Base-by-base conservation (phyloP, 2,329 filamentous ascomycete species). In the Diaporthe vexans region DNA sequence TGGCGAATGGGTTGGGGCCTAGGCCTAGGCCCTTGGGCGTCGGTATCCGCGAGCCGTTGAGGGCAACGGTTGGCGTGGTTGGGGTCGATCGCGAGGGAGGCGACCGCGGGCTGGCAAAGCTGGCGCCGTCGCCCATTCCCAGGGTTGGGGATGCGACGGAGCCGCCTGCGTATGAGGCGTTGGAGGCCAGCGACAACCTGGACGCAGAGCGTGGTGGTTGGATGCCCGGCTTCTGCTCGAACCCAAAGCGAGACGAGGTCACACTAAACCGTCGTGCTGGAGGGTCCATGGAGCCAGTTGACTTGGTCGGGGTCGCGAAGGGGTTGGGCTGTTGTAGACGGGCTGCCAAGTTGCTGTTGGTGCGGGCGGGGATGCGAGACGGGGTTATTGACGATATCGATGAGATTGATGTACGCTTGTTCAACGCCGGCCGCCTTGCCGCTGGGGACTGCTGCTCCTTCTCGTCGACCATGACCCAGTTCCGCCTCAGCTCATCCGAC, bases 391-490 rank as follows among this genome's bases (percentile, higher is more conserved):
- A 74, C 0, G 72, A 43, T 1, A 57, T 40, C 0, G 74, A 74
- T 1, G 73, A 43, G 5, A 43, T 43, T 17, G 40, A 43, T 17
- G 40, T 15, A 4, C 40, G 40, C 40, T 43, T 43, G 40, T 43
- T 43, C 40, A 76, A 57, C 11, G 75, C 46, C 6, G 76, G 69
- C n/a, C 76, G 73, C 35, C 58, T 46, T 35, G 37, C 24, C 48
- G 75, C 75, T 74, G 78, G 72, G 67, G 76, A 77, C 71, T 71
- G 71, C 59, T 72, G 63, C 5, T 51, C 57, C 11, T 78, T 77
- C 21, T 81, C 81, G 6, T 85, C 85, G 35, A 95, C 90, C 76
- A 95, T 86, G 37, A 95, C 92, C 93, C 93, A 95, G 82, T 91
- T 94, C 72, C 87, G 89, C 40, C 89, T 86, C 8, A 94, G 84